phyloP scores from a whole-genome alignment of 2,329 filamentous ascomycete genomes.

The Aspergillus fumigatiaffinis region DNA sequence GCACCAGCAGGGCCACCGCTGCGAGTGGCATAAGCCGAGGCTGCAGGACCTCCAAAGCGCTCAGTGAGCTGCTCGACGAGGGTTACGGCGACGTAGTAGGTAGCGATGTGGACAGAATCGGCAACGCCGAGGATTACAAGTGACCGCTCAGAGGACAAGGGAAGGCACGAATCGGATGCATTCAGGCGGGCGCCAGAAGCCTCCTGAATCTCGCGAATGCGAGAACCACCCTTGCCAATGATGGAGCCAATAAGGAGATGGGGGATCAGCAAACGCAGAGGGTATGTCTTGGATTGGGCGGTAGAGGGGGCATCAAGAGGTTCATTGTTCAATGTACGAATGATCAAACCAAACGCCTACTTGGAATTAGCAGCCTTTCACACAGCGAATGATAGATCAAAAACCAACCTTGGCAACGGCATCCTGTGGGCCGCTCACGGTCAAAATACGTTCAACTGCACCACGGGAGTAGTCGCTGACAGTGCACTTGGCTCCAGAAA shows the following conservation, averaged over 20 bases:
- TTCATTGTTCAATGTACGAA: constrained; percentile 97
- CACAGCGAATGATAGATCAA: constrained; percentile 14
- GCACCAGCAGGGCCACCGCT: constrained; percentile 90
- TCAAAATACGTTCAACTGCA: constrained; percentile 94
- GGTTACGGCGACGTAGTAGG: constrained; percentile 98
- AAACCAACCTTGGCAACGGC: constrained; percentile 83
- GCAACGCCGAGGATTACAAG: constrained; percentile 96
- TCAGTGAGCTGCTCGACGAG: constrained; percentile 95
- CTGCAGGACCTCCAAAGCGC: constrained; percentile 89
- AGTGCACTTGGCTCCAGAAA: constrained; percentile 96
- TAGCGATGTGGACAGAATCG: constrained; percentile 97
- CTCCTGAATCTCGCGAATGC: constrained; percentile 98
- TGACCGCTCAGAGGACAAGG: constrained; percentile 94
- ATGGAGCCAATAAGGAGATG: constrained; percentile 98
- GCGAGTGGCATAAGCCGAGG: constrained; percentile 95
- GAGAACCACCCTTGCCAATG: constrained; percentile 92
- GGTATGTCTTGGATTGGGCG: constrained; percentile 94
- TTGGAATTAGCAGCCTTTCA: constrained; percentile 12
- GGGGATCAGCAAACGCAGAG: constrained; percentile 88
- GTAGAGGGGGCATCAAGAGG: constrained; percentile 82
- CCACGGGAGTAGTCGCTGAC: constrained; percentile 98
- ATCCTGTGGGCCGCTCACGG: constrained; percentile 93
- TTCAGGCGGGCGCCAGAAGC: constrained; percentile 94
- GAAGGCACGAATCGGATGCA: constrained; percentile 90
- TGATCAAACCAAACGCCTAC: constrained; percentile 94